A percentile compares a stretch with the other conserved stretches of the same genome.
Conservation (phyloP, 768 basidiomycete genomes). For the Cystobasidium tubakii region DNA sequence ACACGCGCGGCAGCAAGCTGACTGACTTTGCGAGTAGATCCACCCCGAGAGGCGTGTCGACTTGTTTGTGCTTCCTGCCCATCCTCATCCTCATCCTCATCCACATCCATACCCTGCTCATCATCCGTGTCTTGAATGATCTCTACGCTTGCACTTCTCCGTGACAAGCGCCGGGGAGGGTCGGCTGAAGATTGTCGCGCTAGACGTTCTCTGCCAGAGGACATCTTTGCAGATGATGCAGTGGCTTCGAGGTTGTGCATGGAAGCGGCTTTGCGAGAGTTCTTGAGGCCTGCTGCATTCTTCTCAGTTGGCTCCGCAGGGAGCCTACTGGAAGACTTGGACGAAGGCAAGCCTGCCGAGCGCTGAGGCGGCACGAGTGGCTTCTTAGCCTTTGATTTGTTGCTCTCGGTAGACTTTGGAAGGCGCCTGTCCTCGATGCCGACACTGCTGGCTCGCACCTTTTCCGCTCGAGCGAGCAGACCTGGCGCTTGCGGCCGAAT, state of each 20-base stretch:
- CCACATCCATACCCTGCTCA: constrained; percentile 8
- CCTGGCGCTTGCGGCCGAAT: constrained; percentile 23
- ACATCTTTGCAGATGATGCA: neutral
- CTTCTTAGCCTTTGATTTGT: neutral
- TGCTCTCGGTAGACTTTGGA: neutral
- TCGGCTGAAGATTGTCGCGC: constrained; percentile 10
- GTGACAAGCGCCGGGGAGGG: neutral
- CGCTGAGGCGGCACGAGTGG: constrained; percentile 6
- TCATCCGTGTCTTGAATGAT: constrained; percentile 16
- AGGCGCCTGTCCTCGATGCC: constrained; percentile 27
- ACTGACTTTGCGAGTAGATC: neutral
- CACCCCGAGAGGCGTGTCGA: neutral
- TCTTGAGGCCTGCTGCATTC: neutral
- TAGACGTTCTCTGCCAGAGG: neutral
- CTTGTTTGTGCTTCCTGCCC: neutral
- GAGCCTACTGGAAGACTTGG: neutral
- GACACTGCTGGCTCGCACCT: constrained; percentile 27
- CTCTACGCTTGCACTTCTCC: constrained; percentile 31
- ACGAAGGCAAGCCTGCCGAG: neutral
- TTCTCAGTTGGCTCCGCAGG: neutral
- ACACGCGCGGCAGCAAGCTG: neutral
- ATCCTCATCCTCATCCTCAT: neutral
- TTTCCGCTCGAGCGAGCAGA: constrained; percentile 1
- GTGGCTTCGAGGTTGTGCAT: constrained; percentile 26
- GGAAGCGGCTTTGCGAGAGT: constrained; percentile 22